These are phyloP conservation scores for Eremomyces bilateralis DNA, from an alignment of 495 filamentous ascomycete genomes.

Conservation along the genomic window DNA sequence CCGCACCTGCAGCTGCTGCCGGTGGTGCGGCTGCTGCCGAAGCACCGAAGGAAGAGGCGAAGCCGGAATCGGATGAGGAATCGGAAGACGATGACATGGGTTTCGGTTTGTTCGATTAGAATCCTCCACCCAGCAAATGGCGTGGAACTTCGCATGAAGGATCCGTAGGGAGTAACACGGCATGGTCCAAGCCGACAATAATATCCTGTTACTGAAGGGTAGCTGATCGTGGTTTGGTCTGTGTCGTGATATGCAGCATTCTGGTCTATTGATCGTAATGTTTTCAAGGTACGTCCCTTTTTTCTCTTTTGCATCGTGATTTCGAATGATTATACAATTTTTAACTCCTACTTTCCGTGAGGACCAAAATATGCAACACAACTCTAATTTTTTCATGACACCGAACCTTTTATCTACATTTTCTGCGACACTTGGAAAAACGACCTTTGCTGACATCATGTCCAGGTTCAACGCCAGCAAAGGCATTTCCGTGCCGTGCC, in stretches of 20 bases:
- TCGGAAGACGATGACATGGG: constrained; percentile 39
- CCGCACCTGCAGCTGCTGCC: constrained; percentile 34
- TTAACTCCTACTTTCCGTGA: constrained; percentile 33
- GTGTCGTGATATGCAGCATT: neutral
- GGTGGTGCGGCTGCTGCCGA: constrained; percentile 26
- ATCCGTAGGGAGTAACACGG: constrained; percentile 4
- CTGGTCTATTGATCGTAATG: neutral
- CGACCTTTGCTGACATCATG: too few relatives aligned
- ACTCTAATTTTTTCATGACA: constrained; percentile 47
- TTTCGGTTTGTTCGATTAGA: constrained; percentile 42
- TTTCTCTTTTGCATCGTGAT: constrained; percentile 3
- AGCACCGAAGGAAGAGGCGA: constrained; percentile 24
- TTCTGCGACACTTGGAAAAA: too few relatives aligned
- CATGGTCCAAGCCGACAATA: constrained; percentile 3
- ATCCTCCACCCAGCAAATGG: neutral
- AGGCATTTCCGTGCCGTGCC: too few relatives aligned
- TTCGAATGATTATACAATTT: constrained; percentile 31
- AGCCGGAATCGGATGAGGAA: constrained; percentile 31
- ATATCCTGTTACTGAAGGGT: neutral
- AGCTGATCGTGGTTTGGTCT: neutral
- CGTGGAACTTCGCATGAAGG: neutral
- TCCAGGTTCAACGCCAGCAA: too few relatives aligned
- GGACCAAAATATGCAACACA: constrained; percentile 31
- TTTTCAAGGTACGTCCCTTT: constrained; percentile 1
- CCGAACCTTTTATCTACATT: too few relatives aligned